Conservation (phyloP, 2,329 filamentous ascomycete genomes). For the Zasmidium citrigriseum region DNA sequence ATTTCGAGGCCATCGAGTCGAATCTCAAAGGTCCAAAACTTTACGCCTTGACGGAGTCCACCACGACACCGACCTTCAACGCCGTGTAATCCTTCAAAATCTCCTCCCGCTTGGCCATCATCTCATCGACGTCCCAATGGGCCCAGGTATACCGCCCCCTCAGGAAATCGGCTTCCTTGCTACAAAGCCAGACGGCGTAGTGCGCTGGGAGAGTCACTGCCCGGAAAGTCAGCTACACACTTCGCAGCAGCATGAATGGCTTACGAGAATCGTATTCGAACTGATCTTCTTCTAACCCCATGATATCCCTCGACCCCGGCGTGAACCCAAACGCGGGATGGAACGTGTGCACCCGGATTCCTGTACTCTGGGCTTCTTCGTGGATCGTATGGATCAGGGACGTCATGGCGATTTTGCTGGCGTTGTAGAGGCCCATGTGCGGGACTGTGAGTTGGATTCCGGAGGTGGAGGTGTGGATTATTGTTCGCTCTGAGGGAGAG, state of each 20-base stretch:
- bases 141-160: conserved; percentile 36
- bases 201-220: conserved; percentile 16
- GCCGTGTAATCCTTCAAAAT: conserved; percentile 15
- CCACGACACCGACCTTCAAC: conserved; percentile 17
- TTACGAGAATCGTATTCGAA: background rate
- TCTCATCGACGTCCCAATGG: conserved; percentile 26
- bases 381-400: background rate
- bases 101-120: conserved; percentile 14
- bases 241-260: background rate
- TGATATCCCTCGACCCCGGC: background rate
- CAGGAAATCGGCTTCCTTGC: conserved; percentile 42
- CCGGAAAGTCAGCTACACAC: background rate
- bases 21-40: background rate
- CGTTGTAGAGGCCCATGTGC: background rate
- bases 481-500: background rate
- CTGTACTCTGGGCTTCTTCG: background rate
- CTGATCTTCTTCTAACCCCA: background rate
- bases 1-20: no score
- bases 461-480: background rate
- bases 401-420: background rate
- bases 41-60: background rate
- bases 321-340: background rate
- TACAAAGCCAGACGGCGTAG: conserved; percentile 41
- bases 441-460: background rate
- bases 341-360: background rate